phyloP scores from a whole-genome alignment of 2,329 filamentous ascomycete species.

The Monosporascus sp. region DNA sequence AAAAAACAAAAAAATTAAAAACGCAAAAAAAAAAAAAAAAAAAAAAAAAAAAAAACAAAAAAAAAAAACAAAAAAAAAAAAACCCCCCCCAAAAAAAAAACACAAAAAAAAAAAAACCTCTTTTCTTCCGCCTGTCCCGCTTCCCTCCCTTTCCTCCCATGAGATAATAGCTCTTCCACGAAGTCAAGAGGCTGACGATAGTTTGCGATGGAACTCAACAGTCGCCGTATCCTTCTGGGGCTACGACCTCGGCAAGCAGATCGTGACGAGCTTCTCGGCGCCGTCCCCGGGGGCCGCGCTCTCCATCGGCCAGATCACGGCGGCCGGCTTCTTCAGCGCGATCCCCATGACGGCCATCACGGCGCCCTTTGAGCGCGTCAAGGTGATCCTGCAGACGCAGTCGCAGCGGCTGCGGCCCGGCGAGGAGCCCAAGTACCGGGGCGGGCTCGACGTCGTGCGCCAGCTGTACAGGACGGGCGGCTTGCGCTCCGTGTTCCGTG shows the following conservation, averaged over 20 bases:
- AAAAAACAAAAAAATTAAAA: no score
- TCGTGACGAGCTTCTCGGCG: conserved; percentile 66
- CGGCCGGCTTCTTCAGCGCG: conserved; percentile 95
- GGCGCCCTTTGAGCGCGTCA: conserved; percentile 98
- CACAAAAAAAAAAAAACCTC: no score
- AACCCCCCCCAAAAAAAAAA: no score
- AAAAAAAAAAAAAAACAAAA: no score
- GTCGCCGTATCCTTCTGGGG: conserved; percentile 74
- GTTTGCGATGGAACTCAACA: conserved; percentile 22
- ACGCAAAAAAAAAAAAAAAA: no score
- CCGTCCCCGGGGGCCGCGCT: conserved; percentile 64
- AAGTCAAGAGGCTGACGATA: conserved; percentile 1
- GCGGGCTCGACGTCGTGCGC: conserved; percentile 82
- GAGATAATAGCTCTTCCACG: not conserved
- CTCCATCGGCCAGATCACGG: conserved; percentile 80
- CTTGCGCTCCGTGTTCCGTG: conserved; percentile 86
- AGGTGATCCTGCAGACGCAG: conserved; percentile 96
- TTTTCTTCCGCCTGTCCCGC: not conserved
- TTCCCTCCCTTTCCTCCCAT: not conserved
- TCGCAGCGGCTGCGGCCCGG: conserved; percentile 79
- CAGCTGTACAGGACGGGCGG: conserved; percentile 92
- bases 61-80: no score
- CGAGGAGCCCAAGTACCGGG: conserved; percentile 87
- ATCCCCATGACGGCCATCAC: conserved; percentile 97
- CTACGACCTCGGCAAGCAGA: conserved; percentile 89